These are phyloP conservation scores for Odonthalia washingtoniensis DNA, from an alignment of 31 red algal genomes.

Conservation along the genomic window DNA sequence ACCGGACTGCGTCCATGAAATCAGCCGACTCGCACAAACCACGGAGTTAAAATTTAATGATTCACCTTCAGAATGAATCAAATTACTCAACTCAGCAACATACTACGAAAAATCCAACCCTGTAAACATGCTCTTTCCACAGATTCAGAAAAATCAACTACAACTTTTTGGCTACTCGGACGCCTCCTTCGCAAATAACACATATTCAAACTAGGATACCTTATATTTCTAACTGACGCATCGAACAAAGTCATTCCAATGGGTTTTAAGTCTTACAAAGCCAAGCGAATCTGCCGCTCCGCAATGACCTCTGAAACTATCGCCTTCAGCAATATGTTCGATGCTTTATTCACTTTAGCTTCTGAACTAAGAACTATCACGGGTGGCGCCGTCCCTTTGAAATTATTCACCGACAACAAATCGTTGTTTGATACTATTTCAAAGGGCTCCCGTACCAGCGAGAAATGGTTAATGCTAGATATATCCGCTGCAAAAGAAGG, in stretches of 20 bases:
- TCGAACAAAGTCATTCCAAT: not conserved
- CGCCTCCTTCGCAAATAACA: slow-evolving; percentile 13
- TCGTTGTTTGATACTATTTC: slow-evolving; percentile 19
- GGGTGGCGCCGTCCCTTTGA: not conserved
- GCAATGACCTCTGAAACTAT: not conserved
- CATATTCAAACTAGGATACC: not conserved
- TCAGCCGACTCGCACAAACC: not conserved
- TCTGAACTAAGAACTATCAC: not conserved
- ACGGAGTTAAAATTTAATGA: not conserved
- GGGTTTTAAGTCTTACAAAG: slow-evolving; percentile 15
- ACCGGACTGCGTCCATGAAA: slow-evolving; percentile 14
- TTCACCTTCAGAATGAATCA: not conserved
- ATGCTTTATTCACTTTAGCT: not conserved
- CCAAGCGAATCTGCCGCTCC: not conserved
- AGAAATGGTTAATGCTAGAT: not conserved
- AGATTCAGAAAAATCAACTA: not conserved
- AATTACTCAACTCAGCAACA: not conserved
- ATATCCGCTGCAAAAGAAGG: not conserved
- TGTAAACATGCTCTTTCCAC: not conserved
- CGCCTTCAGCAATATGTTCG: slow-evolving; percentile 12
- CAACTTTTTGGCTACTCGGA: not conserved
- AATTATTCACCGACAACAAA: slow-evolving; percentile 9
- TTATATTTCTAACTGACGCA: slow-evolving; percentile 10
- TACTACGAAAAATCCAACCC: not conserved
- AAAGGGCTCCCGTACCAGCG: slow-evolving; percentile 25